These are phyloP conservation scores for Trichoderma reesei DNA, from an alignment of 495 filamentous ascomycete genomes.

Conservation along the genomic window DNA sequence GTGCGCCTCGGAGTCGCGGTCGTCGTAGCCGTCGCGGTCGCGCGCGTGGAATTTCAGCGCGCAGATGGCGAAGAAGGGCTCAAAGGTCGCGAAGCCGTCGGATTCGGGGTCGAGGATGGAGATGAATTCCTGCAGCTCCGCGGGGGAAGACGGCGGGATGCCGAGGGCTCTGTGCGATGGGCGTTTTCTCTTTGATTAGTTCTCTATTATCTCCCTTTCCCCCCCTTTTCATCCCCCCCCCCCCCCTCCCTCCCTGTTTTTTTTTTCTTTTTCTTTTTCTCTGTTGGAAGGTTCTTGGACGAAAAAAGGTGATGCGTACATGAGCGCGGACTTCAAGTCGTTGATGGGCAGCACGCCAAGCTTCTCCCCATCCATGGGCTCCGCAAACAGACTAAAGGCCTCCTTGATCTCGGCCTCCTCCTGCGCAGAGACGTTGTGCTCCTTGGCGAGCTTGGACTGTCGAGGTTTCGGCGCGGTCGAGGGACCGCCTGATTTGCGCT, in stretches of 20 bases:
- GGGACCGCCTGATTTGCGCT: constrained; percentile 27
- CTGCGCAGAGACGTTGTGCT: constrained; percentile 69
- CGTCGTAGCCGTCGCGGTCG: constrained; percentile 17
- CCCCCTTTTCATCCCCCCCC: too few relatives aligned
- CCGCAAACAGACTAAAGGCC: constrained; percentile 74
- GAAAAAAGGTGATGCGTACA: constrained; percentile 42
- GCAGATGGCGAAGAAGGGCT: constrained; percentile 70
- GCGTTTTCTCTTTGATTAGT: too few relatives aligned
- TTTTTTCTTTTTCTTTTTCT: neutral
- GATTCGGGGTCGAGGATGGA: constrained; percentile 72
- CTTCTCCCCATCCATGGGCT: constrained; percentile 56
- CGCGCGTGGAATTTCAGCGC: constrained; percentile 65
- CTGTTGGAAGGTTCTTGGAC: neutral
- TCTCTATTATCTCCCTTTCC: too few relatives aligned
- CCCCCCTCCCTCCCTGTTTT: too few relatives aligned
- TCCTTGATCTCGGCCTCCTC: constrained; percentile 87
- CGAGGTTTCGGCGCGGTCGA: constrained; percentile 16
- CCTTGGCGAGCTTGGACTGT: constrained; percentile 78
- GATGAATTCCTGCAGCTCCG: constrained; percentile 63
- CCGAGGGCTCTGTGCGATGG: constrained; percentile 63
- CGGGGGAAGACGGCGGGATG: constrained; percentile 49
- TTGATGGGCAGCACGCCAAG: constrained; percentile 63
- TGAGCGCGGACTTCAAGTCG: constrained; percentile 73
- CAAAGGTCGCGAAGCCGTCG: constrained; percentile 65
- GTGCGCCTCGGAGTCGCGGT: constrained; percentile 39